These are phyloP conservation scores for Ulvella scutata DNA, from an alignment of 139 green algal genomes.

Conservation along the genomic window DNA sequence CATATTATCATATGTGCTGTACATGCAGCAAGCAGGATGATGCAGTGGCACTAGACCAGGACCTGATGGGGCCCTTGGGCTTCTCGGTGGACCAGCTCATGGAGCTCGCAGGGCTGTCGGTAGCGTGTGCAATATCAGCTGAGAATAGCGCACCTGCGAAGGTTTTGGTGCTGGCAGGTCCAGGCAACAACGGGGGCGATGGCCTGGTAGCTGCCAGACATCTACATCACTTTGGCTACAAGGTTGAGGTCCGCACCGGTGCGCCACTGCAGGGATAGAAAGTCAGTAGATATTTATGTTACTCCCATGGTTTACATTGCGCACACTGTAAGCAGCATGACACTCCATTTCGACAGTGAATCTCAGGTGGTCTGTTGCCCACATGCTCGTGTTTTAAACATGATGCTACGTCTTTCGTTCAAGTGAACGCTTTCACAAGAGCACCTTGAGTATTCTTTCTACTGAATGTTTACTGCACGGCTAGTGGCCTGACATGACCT, in stretches of 20 bases:
- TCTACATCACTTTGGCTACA: slow-evolving; percentile 82
- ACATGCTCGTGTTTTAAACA: not conserved
- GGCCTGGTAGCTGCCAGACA: slow-evolving; percentile 87
- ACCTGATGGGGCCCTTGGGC: slow-evolving; percentile 77
- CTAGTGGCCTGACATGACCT: no score
- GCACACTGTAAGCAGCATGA: no score
- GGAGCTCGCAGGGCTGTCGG: slow-evolving; percentile 67
- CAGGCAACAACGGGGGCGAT: slow-evolving; percentile 97
- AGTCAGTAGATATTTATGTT: no score
- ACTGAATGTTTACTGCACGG: no score
- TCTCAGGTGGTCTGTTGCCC: not conserved
- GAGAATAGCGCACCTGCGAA: slow-evolving; percentile 30
- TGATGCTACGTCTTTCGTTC: not conserved
- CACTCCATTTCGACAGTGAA: no score
- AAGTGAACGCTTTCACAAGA: not conserved
- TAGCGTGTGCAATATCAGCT: slow-evolving; percentile 35
- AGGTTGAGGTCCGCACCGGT: slow-evolving; percentile 25
- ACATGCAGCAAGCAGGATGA: slow-evolving; percentile 31
- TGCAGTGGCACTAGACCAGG: slow-evolving; percentile 57
- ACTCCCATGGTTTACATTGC: no score
- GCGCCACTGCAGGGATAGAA: slow-evolving; percentile 16
- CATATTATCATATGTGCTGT: no score
- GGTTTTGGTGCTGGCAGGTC: slow-evolving; percentile 13
- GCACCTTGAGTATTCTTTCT: no score
- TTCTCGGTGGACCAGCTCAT: slow-evolving; percentile 88